Base-by-base conservation (phyloP, 2,329 filamentous ascomycete genomes). In the Elsinoe necatrix region DNA sequence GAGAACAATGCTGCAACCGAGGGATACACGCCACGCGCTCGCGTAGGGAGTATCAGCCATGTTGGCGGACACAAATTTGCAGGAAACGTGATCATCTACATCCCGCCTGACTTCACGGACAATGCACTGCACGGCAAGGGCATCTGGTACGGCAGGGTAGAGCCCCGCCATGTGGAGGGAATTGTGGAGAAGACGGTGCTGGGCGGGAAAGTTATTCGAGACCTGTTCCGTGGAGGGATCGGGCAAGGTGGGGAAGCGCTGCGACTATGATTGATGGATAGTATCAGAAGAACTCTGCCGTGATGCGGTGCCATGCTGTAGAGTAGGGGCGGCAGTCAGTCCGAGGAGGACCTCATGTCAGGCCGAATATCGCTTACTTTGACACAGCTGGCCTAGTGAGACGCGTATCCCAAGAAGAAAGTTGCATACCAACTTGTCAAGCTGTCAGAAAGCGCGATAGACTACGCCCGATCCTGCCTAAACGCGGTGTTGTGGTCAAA, bases 1-100 rank as follows among this genome's bases (percentile, higher is more conserved):
- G 6, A 63, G 63, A 11, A 45, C 61, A 23, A 58, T 9, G 21
- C 37, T 6, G 51, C n/a, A 12, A 43, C 52, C 11, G 18, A 58
- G 14, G 64, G 58, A 59, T 61, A 62, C 59, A 54, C 60, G 9
- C 61, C 62, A 5, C 73, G 77, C 0, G 86, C 83, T 1, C 74
- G 83, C 48, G 79, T 91, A 0, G 88, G 81, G 0, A 65, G 85
- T 56, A 86, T 91, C 56, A 89, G 84, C 59, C 89, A 95, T 64
- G 84, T 95, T 55, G 87, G 88, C 0, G 89, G 89, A 0, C 89
- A 95, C 71, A 91, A 90, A 68, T 92, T 85, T 67, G 89, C 89
- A 0, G 89, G 89, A 1, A 95, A 95, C 68, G 80, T 92, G 34
- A 89, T 93, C 48, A 71, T 93, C 1, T 93, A 93, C 65, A 68